Percentiles rank a stretch among this genome's conserved stretches.
Conservation (phyloP, 345 rosid genomes). For the Acer yangbiense region DNA sequence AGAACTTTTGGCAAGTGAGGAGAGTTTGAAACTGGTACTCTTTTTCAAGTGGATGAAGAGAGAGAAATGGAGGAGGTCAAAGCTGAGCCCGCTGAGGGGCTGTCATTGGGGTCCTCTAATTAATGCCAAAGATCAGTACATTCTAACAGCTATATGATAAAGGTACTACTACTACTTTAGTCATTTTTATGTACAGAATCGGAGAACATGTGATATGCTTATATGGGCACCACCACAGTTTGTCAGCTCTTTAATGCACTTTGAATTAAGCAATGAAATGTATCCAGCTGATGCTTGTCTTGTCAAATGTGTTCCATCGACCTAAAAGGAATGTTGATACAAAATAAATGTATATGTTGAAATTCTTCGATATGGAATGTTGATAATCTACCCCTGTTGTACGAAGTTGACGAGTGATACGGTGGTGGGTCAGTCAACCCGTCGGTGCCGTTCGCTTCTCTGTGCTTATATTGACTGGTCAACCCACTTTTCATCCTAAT, state of each 20-base stretch:
- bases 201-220: constrained; percentile 14
- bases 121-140: background rate
- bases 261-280: constrained; percentile 1
- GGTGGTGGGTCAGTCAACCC: background rate
- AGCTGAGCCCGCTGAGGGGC: background rate
- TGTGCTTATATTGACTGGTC: too few relatives aligned
- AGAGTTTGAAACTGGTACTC: constrained; percentile 10
- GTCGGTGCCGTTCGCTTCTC: background rate
- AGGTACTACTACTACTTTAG: background rate
- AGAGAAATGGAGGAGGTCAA: constrained; percentile 14
- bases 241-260: constrained; percentile 8
- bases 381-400: too few relatives aligned
- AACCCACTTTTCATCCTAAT: too few relatives aligned
- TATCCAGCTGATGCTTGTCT: background rate
- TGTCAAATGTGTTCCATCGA: constrained; percentile 4
- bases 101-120: constrained; percentile 1
- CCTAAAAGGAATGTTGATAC: too few relatives aligned
- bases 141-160: background rate
- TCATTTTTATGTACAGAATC: background rate
- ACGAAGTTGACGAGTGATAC: background rate
- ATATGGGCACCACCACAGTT: background rate
- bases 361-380: too few relatives aligned
- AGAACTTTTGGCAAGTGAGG: constrained; percentile 1
- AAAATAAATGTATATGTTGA: background rate
- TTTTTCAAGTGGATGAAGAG: background rate